Evolutionary conservation across 2,329 filamentous ascomycete species (phyloP), one percentile per base, ranked within the genome.

Genomic region (Hypoxylon sp.): DNA sequence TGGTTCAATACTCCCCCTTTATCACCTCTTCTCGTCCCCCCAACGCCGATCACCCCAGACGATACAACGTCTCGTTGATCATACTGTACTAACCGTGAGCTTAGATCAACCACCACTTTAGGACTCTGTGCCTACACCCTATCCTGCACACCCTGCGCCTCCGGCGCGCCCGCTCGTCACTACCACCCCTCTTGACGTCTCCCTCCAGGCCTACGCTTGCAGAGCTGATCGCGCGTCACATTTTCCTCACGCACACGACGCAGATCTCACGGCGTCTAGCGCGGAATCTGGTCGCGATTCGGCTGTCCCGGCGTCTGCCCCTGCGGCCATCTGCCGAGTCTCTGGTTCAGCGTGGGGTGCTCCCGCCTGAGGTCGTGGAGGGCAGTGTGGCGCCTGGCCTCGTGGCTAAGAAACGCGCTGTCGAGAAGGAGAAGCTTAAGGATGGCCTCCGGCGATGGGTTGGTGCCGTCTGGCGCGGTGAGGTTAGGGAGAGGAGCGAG

Each of bases 391-490:
- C 88, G 0, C 89, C 89, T 0, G 84, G 81, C 0, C 78, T 92
- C 32, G 85, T 91, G n/a, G 88, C 87, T 27, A 83, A 83, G 68
- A 86, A 87, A 73, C 82, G 87, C 59, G 85, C 84, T 11, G 82
- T 92, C 14, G 90, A 92, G 78, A 85, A 85, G 70, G 89, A 92
- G 78, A 82, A 83, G 64, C 81, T 92, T 45, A 92, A 91, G 74
- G 90, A 92, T 72, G 84, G 84, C 14, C 77, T 93, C 65, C 79
- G 89, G 37, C 82, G 83, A 11, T 92, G 89, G 88, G 83, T 92
- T 2, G 89, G 85, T 29, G 79, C 76, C n/a, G 85, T 85, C 25
- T 88, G 84, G 85, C 80, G 77, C 41, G 79, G 84, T 19, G 81
- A 87, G 75, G 85, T 87, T 2, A 78, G 77, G 58, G 80, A 84